Evolutionary conservation across 2,329 filamentous ascomycete species (phyloP).

Genomic region (Epichloe elymi): DNA sequence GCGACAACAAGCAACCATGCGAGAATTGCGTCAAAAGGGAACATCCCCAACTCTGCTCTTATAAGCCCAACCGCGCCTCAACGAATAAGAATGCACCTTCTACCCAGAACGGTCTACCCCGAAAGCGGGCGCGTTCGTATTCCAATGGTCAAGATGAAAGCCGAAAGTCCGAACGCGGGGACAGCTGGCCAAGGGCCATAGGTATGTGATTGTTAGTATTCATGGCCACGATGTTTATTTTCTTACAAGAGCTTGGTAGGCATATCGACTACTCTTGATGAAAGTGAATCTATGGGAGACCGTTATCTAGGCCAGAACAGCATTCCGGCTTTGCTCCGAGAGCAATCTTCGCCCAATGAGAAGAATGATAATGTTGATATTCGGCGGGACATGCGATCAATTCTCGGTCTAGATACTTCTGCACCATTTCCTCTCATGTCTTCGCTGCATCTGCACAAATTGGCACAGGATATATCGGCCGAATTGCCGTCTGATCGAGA

Average conservation of each 20-base stretch:
- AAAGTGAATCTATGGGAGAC: conserved; percentile 42
- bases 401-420: conserved; percentile 51
- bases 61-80: conserved; percentile 45
- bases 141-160: conserved; percentile 19
- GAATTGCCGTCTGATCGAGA: conserved; percentile 52
- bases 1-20: conserved; percentile 55
- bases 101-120: conserved; percentile 12
- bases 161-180: conserved; percentile 23
- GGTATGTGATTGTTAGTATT: conserved; percentile 14
- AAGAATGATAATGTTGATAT: conserved; percentile 42
- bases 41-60: conserved; percentile 51
- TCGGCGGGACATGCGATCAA: conserved; percentile 51
- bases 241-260: conserved; percentile 7
- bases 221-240: conserved; percentile 2
- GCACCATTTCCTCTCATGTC: conserved; percentile 58
- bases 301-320: conserved; percentile 55
- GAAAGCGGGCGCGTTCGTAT: conserved; percentile 23
- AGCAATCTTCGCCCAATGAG: conserved; percentile 42
- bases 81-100: conserved; percentile 21
- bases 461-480: conserved; percentile 46
- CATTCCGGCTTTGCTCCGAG: conserved; percentile 50
- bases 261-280: conserved; percentile 30
- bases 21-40: conserved; percentile 56
- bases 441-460: conserved; percentile 42
- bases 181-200: conserved; percentile 30